A percentile compares a stretch with the other conserved stretches of the same genome.
Conservation (phyloP, 106 monocot species). For the Xerophyta viscosa region DNA sequence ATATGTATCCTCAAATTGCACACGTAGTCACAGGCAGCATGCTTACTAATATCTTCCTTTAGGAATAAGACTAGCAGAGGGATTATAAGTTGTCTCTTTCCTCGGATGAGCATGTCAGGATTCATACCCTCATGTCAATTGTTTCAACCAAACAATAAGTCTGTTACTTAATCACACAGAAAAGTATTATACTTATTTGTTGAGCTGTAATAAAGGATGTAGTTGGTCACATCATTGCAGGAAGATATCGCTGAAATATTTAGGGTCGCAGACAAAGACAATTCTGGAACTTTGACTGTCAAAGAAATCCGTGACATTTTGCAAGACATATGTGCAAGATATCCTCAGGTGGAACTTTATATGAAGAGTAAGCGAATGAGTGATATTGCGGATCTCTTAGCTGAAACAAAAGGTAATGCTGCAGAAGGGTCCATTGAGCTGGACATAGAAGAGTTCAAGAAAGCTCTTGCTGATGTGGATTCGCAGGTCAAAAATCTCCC, state of each 20-base stretch:
- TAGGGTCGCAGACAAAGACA: slow-evolving; percentile 51
- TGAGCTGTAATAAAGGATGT: too few species aligned
- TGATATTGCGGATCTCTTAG: slow-evolving; percentile 28
- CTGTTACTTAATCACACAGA: too few species aligned
- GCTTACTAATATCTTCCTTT: too few species aligned
- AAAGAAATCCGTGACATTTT: slow-evolving; percentile 62
- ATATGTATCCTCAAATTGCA: too few species aligned
- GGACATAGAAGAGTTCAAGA: slow-evolving; percentile 54
- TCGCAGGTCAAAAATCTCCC: slow-evolving; percentile 52
- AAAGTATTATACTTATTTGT: too few species aligned
- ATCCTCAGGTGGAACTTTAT: slow-evolving; percentile 46
- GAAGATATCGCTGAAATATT: slow-evolving; percentile 59
- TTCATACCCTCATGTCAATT: too few species aligned
- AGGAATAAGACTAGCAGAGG: too few species aligned
- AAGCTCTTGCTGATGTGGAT: slow-evolving; percentile 46
- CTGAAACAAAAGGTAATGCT: slow-evolving; percentile 29
- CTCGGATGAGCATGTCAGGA: too few species aligned
- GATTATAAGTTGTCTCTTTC: too few species aligned
- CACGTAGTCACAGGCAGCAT: too few species aligned
- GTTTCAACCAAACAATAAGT: too few species aligned
- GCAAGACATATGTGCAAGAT: slow-evolving; percentile 42
- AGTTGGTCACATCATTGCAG: slow-evolving; percentile 12
- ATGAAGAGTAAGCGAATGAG: slow-evolving; percentile 54
- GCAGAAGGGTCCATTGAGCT: slow-evolving; percentile 34
- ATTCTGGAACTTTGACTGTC: slow-evolving; percentile 52